These are phyloP conservation scores for Suillus sp. DNA, from an alignment of 768 basidiomycete genomes.

Conservation along the genomic window DNA sequence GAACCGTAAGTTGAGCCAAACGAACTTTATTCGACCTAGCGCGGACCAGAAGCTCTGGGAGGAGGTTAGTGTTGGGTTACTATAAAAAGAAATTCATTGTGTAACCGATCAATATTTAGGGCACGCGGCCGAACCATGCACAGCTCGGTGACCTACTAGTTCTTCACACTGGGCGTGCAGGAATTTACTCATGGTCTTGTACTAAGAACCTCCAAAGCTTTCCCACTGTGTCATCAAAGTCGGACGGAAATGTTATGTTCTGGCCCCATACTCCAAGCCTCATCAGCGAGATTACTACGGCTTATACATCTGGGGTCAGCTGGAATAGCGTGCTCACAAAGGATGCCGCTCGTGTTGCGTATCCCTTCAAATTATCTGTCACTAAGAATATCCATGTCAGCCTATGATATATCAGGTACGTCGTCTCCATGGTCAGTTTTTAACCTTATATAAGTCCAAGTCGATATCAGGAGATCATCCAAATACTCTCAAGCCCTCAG, in stretches of 20 bases:
- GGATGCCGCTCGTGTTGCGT: neutral
- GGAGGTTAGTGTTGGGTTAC: slow-evolving; percentile 18
- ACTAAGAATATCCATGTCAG: neutral
- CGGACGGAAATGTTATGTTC: too few species aligned
- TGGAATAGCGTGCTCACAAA: too few species aligned
- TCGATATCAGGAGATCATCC: neutral
- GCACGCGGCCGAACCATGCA: neutral
- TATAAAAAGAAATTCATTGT: slow-evolving; percentile 23
- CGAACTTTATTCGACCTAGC: neutral
- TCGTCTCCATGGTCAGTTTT: neutral
- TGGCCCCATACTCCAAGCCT: neutral
- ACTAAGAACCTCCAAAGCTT: neutral
- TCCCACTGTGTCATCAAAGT: neutral
- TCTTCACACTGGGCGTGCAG: too few species aligned
- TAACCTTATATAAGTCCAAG: neutral
- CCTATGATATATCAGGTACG: neutral
- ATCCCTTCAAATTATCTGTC: too few species aligned
- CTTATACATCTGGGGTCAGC: neutral
- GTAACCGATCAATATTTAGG: slow-evolving; percentile 11
- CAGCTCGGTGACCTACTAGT: too few species aligned
- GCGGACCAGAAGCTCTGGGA: slow-evolving; percentile 1
- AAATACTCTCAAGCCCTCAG: neutral
- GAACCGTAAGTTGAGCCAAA: neutral
- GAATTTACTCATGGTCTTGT: neutral
- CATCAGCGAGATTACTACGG: neutral